These are phyloP conservation scores for Ogataea wickerhamii DNA, from an alignment of 805 yeast genomes.

Conservation along the genomic window DNA sequence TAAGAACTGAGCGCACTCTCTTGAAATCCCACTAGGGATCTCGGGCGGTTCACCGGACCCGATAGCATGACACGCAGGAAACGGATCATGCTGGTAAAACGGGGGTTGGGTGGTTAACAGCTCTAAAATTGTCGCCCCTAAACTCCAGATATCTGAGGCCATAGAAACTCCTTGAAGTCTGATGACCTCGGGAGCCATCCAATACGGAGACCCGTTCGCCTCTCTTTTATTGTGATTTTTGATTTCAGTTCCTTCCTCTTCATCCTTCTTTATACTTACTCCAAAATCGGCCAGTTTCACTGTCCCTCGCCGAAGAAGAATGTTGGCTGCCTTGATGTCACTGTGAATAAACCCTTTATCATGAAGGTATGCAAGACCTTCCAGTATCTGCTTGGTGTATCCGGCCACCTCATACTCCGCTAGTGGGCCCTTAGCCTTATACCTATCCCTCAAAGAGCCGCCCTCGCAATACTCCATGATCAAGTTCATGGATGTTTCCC, in stretches of 20 bases:
- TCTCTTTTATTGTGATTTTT: slow-evolving; percentile 36
- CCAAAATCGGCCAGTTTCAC: slow-evolving; percentile 79
- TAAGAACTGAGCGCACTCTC: slow-evolving; percentile 44
- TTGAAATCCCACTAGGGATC: slow-evolving; percentile 43
- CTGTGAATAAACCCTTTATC: slow-evolving; percentile 74
- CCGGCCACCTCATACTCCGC: slow-evolving; percentile 50
- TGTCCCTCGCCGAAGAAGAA: slow-evolving; percentile 50
- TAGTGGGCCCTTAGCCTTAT: slow-evolving; percentile 48
- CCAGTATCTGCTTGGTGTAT: slow-evolving; percentile 51
- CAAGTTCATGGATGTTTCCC: slow-evolving; percentile 48
- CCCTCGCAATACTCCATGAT: slow-evolving; percentile 63
- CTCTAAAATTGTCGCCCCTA: slow-evolving; percentile 94
- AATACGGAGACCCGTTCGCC: slow-evolving; percentile 85
- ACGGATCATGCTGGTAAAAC: slow-evolving; percentile 67
- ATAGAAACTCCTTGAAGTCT: slow-evolving; percentile 80
- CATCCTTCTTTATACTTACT: slow-evolving; percentile 61
- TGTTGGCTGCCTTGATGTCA: slow-evolving; percentile 75
- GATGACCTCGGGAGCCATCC: slow-evolving; percentile 99
- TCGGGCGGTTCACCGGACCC: slow-evolving; percentile 73
- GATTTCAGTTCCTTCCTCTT: slow-evolving; percentile 62
- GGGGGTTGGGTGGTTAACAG: slow-evolving; percentile 85
- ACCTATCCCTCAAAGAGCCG: slow-evolving; percentile 59
- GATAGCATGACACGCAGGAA: slow-evolving; percentile 81
- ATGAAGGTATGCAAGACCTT: slow-evolving; percentile 63
- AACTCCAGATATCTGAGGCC: slow-evolving; percentile 88